Evolutionary conservation across 2,329 filamentous ascomycete species (phyloP).

Genomic region (Hortaea sp.): DNA sequence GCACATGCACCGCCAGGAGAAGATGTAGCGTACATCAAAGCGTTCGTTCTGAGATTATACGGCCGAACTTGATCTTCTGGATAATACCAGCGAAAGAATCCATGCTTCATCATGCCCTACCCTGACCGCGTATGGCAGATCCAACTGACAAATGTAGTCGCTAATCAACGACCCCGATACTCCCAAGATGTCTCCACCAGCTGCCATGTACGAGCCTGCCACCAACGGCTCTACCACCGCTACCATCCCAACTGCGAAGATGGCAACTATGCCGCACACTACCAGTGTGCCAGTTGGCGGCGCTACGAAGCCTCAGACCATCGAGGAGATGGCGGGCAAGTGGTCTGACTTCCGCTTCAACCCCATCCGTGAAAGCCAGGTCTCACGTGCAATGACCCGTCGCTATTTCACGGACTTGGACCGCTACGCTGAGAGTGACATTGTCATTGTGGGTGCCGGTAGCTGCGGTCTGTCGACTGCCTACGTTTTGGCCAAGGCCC

Average conservation of each 20-base stretch:
- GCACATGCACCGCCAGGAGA: conserved; percentile 6
- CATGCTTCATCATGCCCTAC: conserved; percentile 59
- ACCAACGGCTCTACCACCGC: conserved; percentile 30
- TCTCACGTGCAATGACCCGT: conserved; percentile 81
- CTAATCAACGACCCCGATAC: conserved; percentile 30
- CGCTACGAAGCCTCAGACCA: conserved; percentile 40
- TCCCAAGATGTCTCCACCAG: conserved; percentile 64
- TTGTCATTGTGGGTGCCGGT: conserved; percentile 86
- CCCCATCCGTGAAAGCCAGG: conserved; percentile 82
- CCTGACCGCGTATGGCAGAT: conserved; percentile 22
- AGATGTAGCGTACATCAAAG: conserved; percentile 5
- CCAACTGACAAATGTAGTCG: conserved; percentile 29
- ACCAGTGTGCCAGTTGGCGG: conserved; percentile 26
- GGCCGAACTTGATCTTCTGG: conserved; percentile 91
- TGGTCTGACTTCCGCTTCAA: conserved; percentile 78
- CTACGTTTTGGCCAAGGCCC: conserved; percentile 71
- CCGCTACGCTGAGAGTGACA: conserved; percentile 80
- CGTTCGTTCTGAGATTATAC: conserved; percentile 72
- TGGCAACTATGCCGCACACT: conserved; percentile 30
- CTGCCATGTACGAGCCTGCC: conserved; percentile 44
- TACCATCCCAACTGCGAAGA: conserved; percentile 39
- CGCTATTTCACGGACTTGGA: conserved; percentile 90
- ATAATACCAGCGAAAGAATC: conserved; percentile 99
- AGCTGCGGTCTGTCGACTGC: conserved; percentile 79
- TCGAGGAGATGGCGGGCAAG: conserved; percentile 59